Evolutionary conservation across 352 stramenopile species (phyloP), one percentile per base, ranked within the genome.

Genomic region (Peronospora farinosa): DNA sequence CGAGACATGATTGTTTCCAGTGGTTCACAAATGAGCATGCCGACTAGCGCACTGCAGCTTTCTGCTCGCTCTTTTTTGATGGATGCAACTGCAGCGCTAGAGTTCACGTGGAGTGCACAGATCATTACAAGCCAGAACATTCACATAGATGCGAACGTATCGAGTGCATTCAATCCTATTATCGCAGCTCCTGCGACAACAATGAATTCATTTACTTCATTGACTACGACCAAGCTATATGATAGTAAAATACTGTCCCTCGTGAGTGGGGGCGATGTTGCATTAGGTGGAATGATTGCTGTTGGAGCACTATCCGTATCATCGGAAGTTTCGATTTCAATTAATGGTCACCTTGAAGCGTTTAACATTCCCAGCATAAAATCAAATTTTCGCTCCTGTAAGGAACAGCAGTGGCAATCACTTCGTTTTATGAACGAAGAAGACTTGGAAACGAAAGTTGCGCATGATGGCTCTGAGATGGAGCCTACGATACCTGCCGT

Each of bases 231-330:
- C 5, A 55, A 57, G 3, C 27, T 51, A 4, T 43, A 63, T 44
- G 53, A 58, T 30, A 65, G 21, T 42, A 72, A 74, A 40, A 65
- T 68, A 25, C 53, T 87, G n/a, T 49, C 56, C 2, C 32, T 88
- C 2, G 33, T 78, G n/a, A 86, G 80, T 54, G 60, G 63, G 5
- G 63, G 63, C 1, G 70, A 87, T 43, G 53, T 88, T 21, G 69
- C 74, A 7, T 35, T 91, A 13, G 69, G 70, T 21, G 74, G 77
- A 17, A 25, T 59, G 3, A 65, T 86, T 9, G 35, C 57, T 13
- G 75, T 86, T 5, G 73, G 75, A 5, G 61, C 60, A 0, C 38
- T 91, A 10, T 83, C 57, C 12, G 56, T 86, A 25, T 67, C 63
- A 9, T 79, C 79, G 0, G 62, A 72, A 11, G 61, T 67, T 28